These are phyloP conservation scores for Kuraishia capsulata DNA, from an alignment of 805 yeast genomes.

Conservation along the genomic window DNA sequence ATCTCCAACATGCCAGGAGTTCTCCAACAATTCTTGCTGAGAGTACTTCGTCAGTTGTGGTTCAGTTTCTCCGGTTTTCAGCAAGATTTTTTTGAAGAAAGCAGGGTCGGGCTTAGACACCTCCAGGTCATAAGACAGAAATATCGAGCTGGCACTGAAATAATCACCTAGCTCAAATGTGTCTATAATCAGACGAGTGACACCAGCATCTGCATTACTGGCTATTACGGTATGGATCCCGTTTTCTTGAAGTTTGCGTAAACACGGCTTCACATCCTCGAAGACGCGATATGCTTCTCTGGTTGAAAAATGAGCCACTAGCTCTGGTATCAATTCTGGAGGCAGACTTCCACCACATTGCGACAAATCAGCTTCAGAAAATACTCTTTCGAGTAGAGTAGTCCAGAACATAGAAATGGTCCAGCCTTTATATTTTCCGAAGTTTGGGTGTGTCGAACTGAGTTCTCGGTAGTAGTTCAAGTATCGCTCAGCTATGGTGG, in stretches of 20 bases:
- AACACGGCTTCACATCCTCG: constrained; percentile 42
- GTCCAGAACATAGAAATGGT: constrained; percentile 50
- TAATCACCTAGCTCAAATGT: constrained; percentile 31
- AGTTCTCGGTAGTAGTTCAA: constrained; percentile 26
- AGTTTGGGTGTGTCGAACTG: constrained; percentile 42
- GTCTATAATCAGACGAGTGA: constrained; percentile 33
- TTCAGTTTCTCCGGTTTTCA: constrained; percentile 1
- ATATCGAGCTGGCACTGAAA: constrained; percentile 29
- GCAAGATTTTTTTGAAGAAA: constrained; percentile 34
- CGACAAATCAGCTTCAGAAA: constrained; percentile 20
- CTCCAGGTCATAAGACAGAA: constrained; percentile 50
- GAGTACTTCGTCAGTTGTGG: neutral
- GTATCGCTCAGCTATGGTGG: constrained; percentile 15
- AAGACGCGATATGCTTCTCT: constrained; percentile 42
- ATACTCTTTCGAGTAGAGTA: constrained; percentile 33
- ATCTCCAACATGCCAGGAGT: constrained; percentile 65
- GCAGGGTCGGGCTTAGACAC: constrained; percentile 39
- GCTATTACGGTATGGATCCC: constrained; percentile 33
- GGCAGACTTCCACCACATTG: constrained; percentile 7
- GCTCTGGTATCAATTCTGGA: constrained; percentile 18
- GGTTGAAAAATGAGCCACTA: constrained; percentile 41
- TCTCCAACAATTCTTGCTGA: constrained; percentile 10
- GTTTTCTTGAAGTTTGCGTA: constrained; percentile 21
- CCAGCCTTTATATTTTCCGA: constrained; percentile 37
- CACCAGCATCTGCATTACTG: constrained; percentile 57